Conservation (phyloP, 2,329 filamentous ascomycete genomes). For the Diaporthe batatas region DNA sequence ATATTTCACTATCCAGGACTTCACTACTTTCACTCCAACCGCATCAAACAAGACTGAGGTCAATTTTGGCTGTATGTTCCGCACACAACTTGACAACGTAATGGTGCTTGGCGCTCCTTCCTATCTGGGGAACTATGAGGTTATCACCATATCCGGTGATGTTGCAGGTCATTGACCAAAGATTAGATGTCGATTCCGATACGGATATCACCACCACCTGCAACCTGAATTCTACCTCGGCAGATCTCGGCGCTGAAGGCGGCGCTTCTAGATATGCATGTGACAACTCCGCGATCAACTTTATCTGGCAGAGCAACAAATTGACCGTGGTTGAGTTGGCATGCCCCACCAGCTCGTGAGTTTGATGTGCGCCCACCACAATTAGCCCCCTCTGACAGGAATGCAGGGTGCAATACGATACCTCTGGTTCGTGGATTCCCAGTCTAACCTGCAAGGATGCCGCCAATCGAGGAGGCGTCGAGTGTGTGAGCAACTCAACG, state of each 20-base stretch:
- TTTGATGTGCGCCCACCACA: background rate
- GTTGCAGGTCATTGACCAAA: background rate
- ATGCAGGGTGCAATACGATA: slow-evolving; percentile 31
- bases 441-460: slow-evolving; percentile 26
- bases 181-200: slow-evolving; percentile 50
- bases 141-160: background rate
- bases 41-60: slow-evolving; percentile 52
- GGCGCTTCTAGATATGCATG: slow-evolving; percentile 58
- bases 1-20: slow-evolving; percentile 56
- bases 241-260: slow-evolving; percentile 50
- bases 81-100: background rate
- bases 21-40: slow-evolving; percentile 49
- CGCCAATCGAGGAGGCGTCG: slow-evolving; percentile 27
- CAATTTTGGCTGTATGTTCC: slow-evolving; percentile 54
- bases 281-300: slow-evolving; percentile 56
- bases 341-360: slow-evolving; percentile 49
- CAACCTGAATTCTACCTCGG: slow-evolving; percentile 58
- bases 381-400: slow-evolving; percentile 11
- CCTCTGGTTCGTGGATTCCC: slow-evolving; percentile 38
- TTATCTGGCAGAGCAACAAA: slow-evolving; percentile 56
- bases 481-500: slow-evolving; percentile 34
- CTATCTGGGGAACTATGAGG: background rate
- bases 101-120: background rate
- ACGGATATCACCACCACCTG: slow-evolving; percentile 59
- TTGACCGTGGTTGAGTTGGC: slow-evolving; percentile 61